Evolutionary conservation across 371 early-diverging fungal species (phyloP).

Genomic region (Apophysomyces sp.): DNA sequence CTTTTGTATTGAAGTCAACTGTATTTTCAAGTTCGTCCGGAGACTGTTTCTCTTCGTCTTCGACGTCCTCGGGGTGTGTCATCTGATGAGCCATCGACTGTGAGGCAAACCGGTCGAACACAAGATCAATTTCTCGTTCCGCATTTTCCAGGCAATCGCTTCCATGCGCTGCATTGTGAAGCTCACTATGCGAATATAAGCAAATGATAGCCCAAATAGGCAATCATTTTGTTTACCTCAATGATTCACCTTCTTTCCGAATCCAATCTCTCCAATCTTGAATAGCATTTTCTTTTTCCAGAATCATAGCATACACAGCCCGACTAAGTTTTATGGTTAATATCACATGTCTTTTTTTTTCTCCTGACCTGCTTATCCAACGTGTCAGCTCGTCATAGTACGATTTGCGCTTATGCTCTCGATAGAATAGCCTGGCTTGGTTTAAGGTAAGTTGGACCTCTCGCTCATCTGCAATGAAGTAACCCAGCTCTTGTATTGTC

Average conservation of each 20-base stretch:
- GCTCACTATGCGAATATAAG: conserved; percentile 31
- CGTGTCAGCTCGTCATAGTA: conserved; percentile 67
- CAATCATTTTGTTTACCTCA: conserved; percentile 22
- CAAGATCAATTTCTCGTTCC: conserved; percentile 63
- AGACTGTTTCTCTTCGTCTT: neutral
- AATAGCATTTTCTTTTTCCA: conserved; percentile 68
- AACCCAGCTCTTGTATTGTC: conserved; percentile 54
- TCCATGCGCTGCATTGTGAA: conserved; percentile 75
- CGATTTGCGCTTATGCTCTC: conserved; percentile 65
- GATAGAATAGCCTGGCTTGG: conserved; percentile 64
- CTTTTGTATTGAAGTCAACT: neutral
- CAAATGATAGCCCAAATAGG: neutral
- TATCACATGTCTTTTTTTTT: neutral
- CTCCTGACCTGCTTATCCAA: conserved; percentile 72
- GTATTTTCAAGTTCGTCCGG: neutral
- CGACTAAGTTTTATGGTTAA: neutral
- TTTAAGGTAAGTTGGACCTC: conserved; percentile 53
- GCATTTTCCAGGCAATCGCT: conserved; percentile 67
- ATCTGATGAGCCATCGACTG: neutral
- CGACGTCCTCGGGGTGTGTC: neutral
- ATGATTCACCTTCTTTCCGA: conserved; percentile 61
- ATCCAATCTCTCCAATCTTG: conserved; percentile 68
- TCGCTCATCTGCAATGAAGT: conserved; percentile 57
- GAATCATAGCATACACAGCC: conserved; percentile 63
- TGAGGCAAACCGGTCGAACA: conserved; percentile 37